A percentile compares a stretch with the other conserved stretches of the same genome.
These are phyloP conservation scores for Choiromyces venosus DNA, from an alignment of 495 filamentous ascomycete species.

Conservation along the genomic window DNA sequence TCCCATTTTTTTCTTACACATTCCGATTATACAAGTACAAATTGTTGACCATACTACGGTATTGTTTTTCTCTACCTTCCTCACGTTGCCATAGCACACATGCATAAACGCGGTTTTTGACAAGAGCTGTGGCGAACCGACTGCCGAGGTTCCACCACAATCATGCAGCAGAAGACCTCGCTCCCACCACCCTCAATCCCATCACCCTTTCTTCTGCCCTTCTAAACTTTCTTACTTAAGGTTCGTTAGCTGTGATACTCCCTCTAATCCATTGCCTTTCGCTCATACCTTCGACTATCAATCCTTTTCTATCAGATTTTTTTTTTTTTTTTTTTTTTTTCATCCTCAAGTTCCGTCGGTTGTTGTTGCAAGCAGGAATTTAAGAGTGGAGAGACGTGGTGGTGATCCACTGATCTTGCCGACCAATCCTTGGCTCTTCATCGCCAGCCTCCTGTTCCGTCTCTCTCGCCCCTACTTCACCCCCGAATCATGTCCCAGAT, in stretches of 20 bases:
- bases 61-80: not conserved
- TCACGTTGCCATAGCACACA: not conserved
- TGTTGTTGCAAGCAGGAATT: not conserved
- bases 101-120: not conserved
- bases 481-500: constrained; percentile 45
- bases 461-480: constrained; percentile 10
- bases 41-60: too few species aligned
- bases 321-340: not conserved
- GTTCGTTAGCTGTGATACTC: not conserved
- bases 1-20: constrained; percentile 5
- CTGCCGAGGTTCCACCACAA: not conserved
- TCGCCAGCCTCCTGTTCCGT: constrained; percentile 25
- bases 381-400: not conserved
- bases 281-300: not conserved
- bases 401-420: not conserved
- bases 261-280: not conserved
- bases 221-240: not conserved
- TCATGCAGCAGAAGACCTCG: not conserved
- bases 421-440: constrained; percentile 2
- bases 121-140: not conserved
- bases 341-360: not conserved
- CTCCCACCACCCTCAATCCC: not conserved
- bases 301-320: not conserved
- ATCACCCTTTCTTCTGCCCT: not conserved
- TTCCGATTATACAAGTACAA: not conserved